Conservation (phyloP, 2,329 filamentous ascomycete genomes). For the Hymenoscyphus occultus region DNA sequence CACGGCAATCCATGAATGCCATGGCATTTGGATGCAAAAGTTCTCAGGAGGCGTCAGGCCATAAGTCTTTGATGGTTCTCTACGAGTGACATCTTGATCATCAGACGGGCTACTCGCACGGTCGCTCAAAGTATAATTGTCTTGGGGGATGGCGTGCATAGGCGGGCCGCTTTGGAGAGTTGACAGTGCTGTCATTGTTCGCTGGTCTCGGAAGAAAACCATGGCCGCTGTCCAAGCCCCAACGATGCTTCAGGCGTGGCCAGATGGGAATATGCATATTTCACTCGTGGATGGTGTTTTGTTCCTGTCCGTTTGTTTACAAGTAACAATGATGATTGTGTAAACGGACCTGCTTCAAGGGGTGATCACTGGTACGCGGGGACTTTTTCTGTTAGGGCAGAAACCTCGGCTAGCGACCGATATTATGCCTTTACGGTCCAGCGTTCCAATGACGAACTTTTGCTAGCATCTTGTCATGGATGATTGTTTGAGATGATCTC, state of each 20-base stretch:
- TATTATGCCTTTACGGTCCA: conserved; percentile 31
- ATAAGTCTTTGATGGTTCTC: conserved; percentile 17
- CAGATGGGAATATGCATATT: conserved; percentile 7
- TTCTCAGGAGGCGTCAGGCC: conserved; percentile 15
- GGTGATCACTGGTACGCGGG: conserved; percentile 3
- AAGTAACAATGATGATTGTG: conserved; percentile 21
- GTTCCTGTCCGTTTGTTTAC: conserved; percentile 25
- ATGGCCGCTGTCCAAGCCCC: not conserved
- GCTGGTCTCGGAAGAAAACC: not conserved
- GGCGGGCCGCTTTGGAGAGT: conserved; percentile 23
- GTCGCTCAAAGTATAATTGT: conserved; percentile 12
- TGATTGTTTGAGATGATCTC: not conserved
- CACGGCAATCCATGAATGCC: conserved; percentile 3
- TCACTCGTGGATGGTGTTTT: conserved; percentile 4
- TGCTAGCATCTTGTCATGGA: conserved; percentile 4
- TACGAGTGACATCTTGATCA: conserved; percentile 18
- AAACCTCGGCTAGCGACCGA: conserved; percentile 23
- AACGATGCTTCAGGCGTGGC: not conserved
- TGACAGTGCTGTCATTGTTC: conserved; percentile 28
- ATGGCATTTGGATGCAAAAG: conserved; percentile 8
- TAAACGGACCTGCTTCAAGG: conserved; percentile 5
- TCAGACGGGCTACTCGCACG: conserved; percentile 28
- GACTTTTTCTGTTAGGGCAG: conserved; percentile 15
- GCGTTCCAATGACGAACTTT: conserved; percentile 5
- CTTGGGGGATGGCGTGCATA: conserved; percentile 33